Percentiles rank a stretch among this genome's conserved stretches.
Evolutionary conservation across 192 early-diverging fungal genomes (phyloP).

Genomic region (Phycomyces blakesleeanus): DNA sequence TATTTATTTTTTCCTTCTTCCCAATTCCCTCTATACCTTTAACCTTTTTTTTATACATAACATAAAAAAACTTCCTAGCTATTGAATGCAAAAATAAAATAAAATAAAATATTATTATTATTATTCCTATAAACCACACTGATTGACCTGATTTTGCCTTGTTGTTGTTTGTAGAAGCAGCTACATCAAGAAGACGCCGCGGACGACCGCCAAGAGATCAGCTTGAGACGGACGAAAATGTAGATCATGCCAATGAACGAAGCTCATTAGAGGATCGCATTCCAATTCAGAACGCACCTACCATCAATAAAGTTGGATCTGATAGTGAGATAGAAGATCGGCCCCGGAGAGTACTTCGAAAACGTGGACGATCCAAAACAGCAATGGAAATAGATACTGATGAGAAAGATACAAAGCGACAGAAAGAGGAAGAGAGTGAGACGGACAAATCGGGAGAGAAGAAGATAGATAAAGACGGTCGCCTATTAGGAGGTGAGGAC

Average conservation of each 20-base stretch:
- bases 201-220: constrained; percentile 2
- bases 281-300: background rate
- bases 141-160: background rate
- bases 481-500: constrained; percentile 60
- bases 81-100: no score
- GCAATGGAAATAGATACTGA: background rate
- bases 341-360: background rate
- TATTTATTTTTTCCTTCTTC: background rate
- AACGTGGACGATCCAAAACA: background rate
- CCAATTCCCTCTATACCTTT: background rate
- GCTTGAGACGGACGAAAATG: background rate
- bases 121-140: no score
- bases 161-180: background rate
- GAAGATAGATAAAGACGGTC: constrained; percentile 75
- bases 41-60: no score
- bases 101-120: no score
- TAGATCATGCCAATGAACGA: background rate
- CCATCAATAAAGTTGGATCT: background rate
- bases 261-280: background rate
- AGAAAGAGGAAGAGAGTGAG: constrained; percentile 31
- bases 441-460: constrained; percentile 58
- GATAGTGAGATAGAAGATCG: background rate
- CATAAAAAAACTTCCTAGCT: no score
- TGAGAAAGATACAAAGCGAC: background rate
- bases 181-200: background rate